Evolutionary conservation across 2,329 filamentous ascomycete species (phyloP), one percentile per base, ranked within the genome.

Genomic region (Aspergillus bombycis): DNA sequence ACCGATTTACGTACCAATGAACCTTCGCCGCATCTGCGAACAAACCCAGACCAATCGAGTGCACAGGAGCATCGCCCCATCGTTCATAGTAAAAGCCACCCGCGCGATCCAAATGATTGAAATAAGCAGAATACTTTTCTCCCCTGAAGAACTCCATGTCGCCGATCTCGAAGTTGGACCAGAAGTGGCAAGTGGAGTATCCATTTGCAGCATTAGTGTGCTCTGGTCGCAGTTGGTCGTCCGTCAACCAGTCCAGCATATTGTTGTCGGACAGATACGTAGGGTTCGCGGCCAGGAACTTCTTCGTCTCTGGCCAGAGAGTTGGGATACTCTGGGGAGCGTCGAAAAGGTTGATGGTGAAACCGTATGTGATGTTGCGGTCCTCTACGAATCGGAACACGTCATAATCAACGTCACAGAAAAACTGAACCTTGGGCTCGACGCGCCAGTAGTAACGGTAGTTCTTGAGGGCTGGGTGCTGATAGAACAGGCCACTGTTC

Each of bases 11-110:
- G 66, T 81, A 96, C 94, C 94, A 98, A 79, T 98, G 94, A 65
- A 99, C 92, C 78, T 92, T 94, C 79, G 85, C 91, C 74, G 89
- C 87, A 75, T 99, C 94, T 73, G 96, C 94, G 75, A 99, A 97
- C 30, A 99, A 79, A 34, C 93, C 95, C 48, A 99, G 80, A 0
- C 92, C 95, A 72, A 99, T 93, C 68, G 92, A 96, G 79, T 99
- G 95, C 7, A 99, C 95, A 0, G 95, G 95, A 2, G 95, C 95
- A 83, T 99, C 95, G 11, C 95, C 95, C 95, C 95, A 99, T 71
- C 95, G 86, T 82, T 99, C 95, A 76, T 99, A 99, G 79, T 97
- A 99, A 86, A 99, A 99, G 28, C 95, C 95, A 43, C 95, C 95
- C 0, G 94, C 92, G 23, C 91, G 88, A 78, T 99, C 95, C 38